phyloP scores from a whole-genome alignment of 495 filamentous ascomycete species.

The Hyphodiscus hymeniophilus region DNA sequence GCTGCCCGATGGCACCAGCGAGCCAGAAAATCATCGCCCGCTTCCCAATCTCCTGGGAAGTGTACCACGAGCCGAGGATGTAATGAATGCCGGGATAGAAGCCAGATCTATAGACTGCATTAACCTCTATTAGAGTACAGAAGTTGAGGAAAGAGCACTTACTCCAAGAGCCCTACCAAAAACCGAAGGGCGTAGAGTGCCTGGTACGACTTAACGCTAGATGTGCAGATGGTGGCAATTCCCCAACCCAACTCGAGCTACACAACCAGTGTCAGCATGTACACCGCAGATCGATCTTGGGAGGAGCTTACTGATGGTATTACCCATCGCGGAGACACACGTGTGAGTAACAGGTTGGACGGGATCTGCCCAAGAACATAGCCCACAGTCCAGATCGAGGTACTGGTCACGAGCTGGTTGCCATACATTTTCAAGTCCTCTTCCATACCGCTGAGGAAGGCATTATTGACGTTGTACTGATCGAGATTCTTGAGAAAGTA shows the following conservation, averaged over 20 bases:
- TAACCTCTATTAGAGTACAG: neutral
- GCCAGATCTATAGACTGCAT: constrained; percentile 25
- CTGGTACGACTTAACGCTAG: constrained; percentile 35
- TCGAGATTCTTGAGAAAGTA: constrained; percentile 58
- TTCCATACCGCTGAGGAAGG: constrained; percentile 27
- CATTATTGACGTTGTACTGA: constrained; percentile 45
- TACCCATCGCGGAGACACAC: constrained; percentile 51
- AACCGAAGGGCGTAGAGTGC: constrained; percentile 53
- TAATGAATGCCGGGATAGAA: constrained; percentile 45
- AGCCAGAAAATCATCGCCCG: constrained; percentile 27
- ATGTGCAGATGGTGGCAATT: constrained; percentile 40
- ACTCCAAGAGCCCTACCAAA: constrained; percentile 48
- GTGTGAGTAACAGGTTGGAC: constrained; percentile 48
- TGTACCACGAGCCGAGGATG: constrained; percentile 43
- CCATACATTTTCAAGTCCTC: constrained; percentile 50
- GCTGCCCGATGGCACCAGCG: constrained; percentile 24
- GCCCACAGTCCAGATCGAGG: constrained; percentile 53
- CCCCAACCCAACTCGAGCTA: constrained; percentile 34
- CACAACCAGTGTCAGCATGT: neutral
- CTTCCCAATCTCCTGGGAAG: constrained; percentile 26
- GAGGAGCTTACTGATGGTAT: constrained; percentile 40
- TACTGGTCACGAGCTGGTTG: constrained; percentile 44
- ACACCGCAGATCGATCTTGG: no score
- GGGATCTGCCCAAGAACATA: constrained; percentile 60
- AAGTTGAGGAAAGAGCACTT: constrained; percentile 14